Evolutionary conservation across 176 grass and related monocot species (phyloP).

Genomic region (Zea luxurians): DNA sequence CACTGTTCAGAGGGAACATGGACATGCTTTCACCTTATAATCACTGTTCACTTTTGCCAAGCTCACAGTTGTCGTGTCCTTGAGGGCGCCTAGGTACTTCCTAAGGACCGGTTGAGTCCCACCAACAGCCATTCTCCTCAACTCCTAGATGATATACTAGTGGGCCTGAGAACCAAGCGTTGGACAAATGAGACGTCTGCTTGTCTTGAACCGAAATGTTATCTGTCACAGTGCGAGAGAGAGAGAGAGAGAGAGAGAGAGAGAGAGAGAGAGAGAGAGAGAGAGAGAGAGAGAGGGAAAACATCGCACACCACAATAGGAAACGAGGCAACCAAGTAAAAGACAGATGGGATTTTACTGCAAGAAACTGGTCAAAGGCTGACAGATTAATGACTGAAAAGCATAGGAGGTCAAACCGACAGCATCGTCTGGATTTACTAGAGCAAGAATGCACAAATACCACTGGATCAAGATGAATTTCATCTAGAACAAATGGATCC

Average conservation of each 20-base stretch:
- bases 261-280: too few species aligned
- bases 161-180: slow-evolving; percentile 29
- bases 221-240: not conserved
- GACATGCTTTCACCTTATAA: slow-evolving; percentile 69
- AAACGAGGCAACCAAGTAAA: not conserved
- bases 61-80: slow-evolving; percentile 94
- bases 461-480: slow-evolving; percentile 20
- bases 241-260: too few species aligned
- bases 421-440: not conserved
- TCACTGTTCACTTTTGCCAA: slow-evolving; percentile 99
- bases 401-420: not conserved
- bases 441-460: not conserved
- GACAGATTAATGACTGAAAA: not conserved
- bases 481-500: slow-evolving; percentile 8
- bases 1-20: slow-evolving; percentile 5
- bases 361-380: not conserved
- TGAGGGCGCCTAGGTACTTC: slow-evolving; percentile 96
- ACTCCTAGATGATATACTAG: slow-evolving; percentile 18
- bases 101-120: slow-evolving; percentile 79
- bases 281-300: not conserved
- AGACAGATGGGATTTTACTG: not conserved
- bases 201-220: too few species aligned
- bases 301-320: not conserved
- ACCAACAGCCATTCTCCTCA: slow-evolving; percentile 67
- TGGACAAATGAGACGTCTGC: slow-evolving; percentile 24